Conservation (phyloP, 1,284 basidiomycete genomes). For the Moniliophthora roreri region DNA sequence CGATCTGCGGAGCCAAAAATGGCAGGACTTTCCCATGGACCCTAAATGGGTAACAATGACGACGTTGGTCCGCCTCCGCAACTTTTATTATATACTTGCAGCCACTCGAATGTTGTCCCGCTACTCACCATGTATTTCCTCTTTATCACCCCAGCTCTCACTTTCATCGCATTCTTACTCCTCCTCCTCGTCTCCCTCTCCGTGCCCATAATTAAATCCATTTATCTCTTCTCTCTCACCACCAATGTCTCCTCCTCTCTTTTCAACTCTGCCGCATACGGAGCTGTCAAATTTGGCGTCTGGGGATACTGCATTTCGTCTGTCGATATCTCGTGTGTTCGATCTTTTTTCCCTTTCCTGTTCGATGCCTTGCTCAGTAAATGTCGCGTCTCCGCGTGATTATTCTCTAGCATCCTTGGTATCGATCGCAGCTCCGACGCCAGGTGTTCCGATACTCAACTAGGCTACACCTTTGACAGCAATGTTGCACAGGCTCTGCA, state of each 20-base stretch:
- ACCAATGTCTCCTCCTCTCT: conserved; percentile 33
- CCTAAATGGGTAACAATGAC: background rate
- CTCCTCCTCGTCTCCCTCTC: conserved; percentile 58
- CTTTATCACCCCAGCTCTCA: conserved; percentile 42
- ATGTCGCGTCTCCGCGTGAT: too few relatives aligned
- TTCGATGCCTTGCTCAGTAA: conserved; percentile 18
- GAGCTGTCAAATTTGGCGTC: conserved; percentile 48
- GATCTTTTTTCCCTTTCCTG: conserved; percentile 13
- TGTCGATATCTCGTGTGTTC: conserved; percentile 43
- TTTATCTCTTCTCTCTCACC: conserved; percentile 51
- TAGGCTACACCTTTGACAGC: conserved; percentile 54
- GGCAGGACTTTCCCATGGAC: too few relatives aligned
- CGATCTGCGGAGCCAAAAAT: too few relatives aligned
- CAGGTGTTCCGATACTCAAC: conserved; percentile 42
- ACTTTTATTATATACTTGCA: background rate
- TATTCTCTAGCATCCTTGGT: conserved; percentile 36
- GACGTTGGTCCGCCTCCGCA: too few relatives aligned
- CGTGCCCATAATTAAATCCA: conserved; percentile 55
- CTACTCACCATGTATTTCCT: conserved; percentile 18
- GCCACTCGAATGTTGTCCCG: background rate
- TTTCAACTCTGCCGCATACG: conserved; percentile 35
- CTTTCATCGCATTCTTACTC: conserved; percentile 52
- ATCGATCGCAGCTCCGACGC: conserved; percentile 33
- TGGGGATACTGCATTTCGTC: conserved; percentile 61
- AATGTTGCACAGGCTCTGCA: conserved; percentile 45